A percentile compares a stretch with the other conserved stretches of the same genome.
phyloP scores from a whole-genome alignment of 2,329 filamentous ascomycete genomes.

The Berkeleyomyces basicola region DNA sequence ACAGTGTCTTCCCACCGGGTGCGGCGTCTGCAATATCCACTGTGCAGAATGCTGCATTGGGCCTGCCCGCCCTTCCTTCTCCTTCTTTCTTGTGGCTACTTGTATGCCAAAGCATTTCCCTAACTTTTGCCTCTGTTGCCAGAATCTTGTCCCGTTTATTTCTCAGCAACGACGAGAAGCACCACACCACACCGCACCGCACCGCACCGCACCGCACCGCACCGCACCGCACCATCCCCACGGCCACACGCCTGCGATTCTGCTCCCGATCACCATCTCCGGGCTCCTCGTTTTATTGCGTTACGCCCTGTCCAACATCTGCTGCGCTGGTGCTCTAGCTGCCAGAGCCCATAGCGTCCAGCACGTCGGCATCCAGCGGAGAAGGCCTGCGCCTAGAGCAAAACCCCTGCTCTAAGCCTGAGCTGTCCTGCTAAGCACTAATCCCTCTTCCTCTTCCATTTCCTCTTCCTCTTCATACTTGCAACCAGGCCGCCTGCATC shows the following conservation, averaged over 20 bases:
- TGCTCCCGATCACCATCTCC: background rate
- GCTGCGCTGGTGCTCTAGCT: background rate
- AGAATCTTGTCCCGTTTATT: background rate
- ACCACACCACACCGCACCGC: background rate
- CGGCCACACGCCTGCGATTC: too few relatives aligned
- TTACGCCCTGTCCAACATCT: background rate
- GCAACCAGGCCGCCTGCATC: background rate
- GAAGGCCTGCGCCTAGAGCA: constrained; percentile 10
- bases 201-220: background rate
- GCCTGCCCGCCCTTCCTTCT: background rate
- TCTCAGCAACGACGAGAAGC: background rate
- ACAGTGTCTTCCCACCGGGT: background rate
- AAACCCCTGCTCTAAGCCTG: constrained; percentile 10
- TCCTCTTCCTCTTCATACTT: background rate
- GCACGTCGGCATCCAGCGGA: background rate
- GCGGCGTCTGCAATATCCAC: background rate
- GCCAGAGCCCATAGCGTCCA: background rate
- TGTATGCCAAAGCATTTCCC: background rate
- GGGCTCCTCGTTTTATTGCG: background rate
- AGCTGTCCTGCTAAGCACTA: constrained; percentile 8
- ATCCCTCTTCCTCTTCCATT: background rate
- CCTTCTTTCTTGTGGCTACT: background rate
- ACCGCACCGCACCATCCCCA: background rate
- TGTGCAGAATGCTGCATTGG: constrained; percentile 3
- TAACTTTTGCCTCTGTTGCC: background rate